Evolutionary conservation across 139 green algal genomes (phyloP).

Genomic region (Pleodorina starrii): DNA sequence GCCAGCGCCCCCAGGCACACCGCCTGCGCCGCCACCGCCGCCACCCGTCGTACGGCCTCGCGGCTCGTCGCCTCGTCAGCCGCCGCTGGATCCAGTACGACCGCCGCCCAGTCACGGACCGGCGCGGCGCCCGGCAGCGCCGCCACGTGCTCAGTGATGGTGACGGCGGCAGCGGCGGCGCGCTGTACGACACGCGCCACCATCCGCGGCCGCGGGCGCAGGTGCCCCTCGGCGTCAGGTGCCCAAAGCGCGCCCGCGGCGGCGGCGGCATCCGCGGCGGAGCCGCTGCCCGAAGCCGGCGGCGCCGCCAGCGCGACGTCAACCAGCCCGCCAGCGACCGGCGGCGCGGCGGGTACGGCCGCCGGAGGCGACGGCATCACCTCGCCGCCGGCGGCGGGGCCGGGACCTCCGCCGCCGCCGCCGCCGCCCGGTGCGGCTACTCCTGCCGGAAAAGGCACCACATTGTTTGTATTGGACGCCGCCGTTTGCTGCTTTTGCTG

Average conservation of each 20-base stretch:
- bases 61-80: not conserved
- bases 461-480: constrained; percentile 10
- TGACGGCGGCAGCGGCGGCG: not conserved
- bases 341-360: not conserved
- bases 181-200: not conserved
- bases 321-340: constrained; percentile 5
- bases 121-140: not conserved
- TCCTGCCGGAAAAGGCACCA: not conserved
- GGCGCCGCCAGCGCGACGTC: constrained; percentile 13
- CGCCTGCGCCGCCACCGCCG: constrained; percentile 39
- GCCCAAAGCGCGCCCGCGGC: constrained; percentile 22
- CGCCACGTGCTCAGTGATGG: not conserved
- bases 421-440: not conserved
- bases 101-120: not conserved
- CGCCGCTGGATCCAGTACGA: not conserved
- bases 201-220: not conserved
- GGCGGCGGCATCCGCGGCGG: not conserved
- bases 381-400: not conserved
- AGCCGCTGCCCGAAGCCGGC: too few species aligned
- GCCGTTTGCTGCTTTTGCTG: too few species aligned
- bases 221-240: constrained; percentile 18
- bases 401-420: not conserved
- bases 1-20: constrained; percentile 27
- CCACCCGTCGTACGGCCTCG: constrained; percentile 1
- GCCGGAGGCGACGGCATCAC: not conserved